Evolutionary conservation across 2,329 filamentous ascomycete species (phyloP).

Genomic region (Amesomyces nigricolor): DNA sequence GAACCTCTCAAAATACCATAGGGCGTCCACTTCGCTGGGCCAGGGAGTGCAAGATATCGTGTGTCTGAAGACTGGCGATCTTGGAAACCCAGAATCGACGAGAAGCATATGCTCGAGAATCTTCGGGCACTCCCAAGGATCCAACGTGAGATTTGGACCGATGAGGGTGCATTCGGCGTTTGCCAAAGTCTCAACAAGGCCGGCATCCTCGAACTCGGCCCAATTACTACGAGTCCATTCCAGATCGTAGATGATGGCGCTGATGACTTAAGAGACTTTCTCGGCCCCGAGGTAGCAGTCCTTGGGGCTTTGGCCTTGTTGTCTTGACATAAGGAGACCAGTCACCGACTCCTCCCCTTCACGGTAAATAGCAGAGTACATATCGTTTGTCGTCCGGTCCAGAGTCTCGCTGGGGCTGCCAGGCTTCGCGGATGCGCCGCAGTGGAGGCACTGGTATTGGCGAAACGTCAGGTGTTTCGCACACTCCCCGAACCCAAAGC

Average conservation of each 20-base stretch:
- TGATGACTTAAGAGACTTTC: not conserved
- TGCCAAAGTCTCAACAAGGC: no score
- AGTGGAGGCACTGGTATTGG: no score
- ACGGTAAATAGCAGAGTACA: not conserved
- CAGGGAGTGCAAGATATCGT: no score
- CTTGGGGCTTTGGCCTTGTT: not conserved
- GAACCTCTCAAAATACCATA: not conserved
- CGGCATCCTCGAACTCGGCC: no score
- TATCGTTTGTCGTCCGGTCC: not conserved
- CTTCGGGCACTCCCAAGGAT: no score
- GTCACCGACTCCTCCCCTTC: not conserved
- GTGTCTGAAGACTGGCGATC: not conserved
- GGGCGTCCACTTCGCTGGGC: no score
- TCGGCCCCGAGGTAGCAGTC: not conserved
- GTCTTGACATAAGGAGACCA: not conserved
- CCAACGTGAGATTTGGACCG: not conserved
- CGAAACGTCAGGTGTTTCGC: no score
- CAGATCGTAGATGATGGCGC: not conserved
- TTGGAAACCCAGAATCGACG: not conserved
- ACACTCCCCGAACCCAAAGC: no score
- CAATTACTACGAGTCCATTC: not conserved
- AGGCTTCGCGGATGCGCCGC: no score
- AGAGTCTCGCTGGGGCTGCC: no score
- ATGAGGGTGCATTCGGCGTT: no score
- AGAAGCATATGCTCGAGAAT: slow-evolving; percentile 1